Evolutionary conservation across 345 rosid genomes (phyloP).

Genomic region (Aquilaria yunnanensis): DNA sequence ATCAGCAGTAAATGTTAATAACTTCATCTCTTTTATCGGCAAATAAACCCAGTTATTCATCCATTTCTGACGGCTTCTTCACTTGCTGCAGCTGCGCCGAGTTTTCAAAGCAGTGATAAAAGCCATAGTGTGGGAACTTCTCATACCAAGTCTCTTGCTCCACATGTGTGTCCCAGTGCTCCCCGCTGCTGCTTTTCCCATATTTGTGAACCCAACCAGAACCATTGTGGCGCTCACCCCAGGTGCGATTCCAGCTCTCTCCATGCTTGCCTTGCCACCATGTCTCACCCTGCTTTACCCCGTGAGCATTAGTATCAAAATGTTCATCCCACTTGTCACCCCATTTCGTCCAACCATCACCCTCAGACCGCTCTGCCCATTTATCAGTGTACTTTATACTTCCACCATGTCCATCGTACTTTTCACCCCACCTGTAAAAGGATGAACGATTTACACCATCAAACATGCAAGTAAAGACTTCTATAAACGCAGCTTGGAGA

Average conservation of each 20-base stretch:
- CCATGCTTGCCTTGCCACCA: constrained; percentile 95
- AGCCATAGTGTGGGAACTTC: constrained; percentile 89
- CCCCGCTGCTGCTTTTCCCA: constrained; percentile 93
- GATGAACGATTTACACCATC: not conserved
- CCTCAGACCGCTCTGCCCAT: constrained; percentile 91
- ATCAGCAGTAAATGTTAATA: too few species aligned
- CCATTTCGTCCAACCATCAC: constrained; percentile 87
- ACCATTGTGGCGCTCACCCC: constrained; percentile 91
- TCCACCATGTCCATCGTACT: constrained; percentile 83
- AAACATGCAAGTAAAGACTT: not conserved
- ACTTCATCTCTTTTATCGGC: too few species aligned
- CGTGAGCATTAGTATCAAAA: constrained; percentile 58
- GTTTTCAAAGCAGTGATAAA: constrained; percentile 87
- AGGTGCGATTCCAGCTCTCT: constrained; percentile 84
- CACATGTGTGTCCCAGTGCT: constrained; percentile 85
- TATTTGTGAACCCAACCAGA: constrained; percentile 97
- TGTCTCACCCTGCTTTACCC: constrained; percentile 96
- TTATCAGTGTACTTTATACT: constrained; percentile 90
- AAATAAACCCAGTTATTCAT: constrained; percentile 5
- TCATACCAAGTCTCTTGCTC: constrained; percentile 90
- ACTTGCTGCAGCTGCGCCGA: constrained; percentile 80
- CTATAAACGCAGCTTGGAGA: too few species aligned
- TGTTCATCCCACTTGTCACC: constrained; percentile 99
- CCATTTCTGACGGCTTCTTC: constrained; percentile 51
- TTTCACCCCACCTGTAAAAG: constrained; percentile 81